phyloP scores from a whole-genome alignment of 2,329 filamentous ascomycete genomes.

The Helicocarpus griseus region DNA sequence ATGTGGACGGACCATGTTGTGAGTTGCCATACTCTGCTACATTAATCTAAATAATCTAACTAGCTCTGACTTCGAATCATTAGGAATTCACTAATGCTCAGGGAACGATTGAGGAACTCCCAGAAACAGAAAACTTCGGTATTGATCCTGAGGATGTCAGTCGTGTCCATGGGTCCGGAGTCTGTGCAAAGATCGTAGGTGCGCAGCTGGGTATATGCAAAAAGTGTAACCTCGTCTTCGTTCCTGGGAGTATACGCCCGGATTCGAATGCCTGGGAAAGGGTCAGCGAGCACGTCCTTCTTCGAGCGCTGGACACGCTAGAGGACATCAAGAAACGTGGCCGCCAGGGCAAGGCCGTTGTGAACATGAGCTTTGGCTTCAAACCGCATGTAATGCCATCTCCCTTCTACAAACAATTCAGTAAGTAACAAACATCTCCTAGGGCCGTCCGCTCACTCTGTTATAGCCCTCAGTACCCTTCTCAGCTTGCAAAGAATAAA shows the following conservation, averaged over 20 bases:
- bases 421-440: background rate
- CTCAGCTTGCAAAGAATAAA: too few species aligned
- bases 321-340: background rate
- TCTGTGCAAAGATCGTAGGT: background rate
- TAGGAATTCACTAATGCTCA: too few species aligned
- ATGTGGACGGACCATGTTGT: background rate
- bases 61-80: too few species aligned
- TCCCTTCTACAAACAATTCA: background rate
- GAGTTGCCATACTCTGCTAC: background rate
- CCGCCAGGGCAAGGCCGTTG: background rate
- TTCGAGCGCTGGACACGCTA: too few species aligned
- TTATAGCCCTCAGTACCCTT: background rate
- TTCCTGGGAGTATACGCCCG: background rate
- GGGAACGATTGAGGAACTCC: too few species aligned
- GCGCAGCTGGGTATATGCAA: background rate
- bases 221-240: background rate
- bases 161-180: background rate
- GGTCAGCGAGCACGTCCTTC: background rate
- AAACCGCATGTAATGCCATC: rapidly evolving
- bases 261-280: background rate
- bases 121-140: too few species aligned
- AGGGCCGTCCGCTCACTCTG: background rate
- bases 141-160: too few species aligned
- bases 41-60: too few species aligned
- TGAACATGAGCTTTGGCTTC: background rate